These are phyloP conservation scores for Claviceps sp. DNA, from an alignment of 2,329 filamentous ascomycete species.

Conservation along the genomic window DNA sequence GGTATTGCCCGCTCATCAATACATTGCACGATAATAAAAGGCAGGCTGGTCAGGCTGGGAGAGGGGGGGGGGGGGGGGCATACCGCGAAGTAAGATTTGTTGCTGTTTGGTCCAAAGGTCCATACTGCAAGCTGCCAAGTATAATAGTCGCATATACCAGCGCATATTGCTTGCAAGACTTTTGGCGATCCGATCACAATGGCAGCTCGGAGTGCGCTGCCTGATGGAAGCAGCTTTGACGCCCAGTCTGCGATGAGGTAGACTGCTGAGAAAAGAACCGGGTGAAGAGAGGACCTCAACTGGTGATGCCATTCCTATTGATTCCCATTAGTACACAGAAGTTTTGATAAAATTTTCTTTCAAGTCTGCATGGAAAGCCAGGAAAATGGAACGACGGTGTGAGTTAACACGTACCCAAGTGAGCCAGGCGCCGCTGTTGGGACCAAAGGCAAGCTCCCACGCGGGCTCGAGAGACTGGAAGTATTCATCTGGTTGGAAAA, in stretches of 20 bases:
- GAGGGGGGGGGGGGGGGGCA: not conserved
- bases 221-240: conserved; percentile 39
- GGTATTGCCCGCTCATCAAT: not conserved
- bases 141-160: conserved; percentile 70
- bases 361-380: not conserved
- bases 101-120: conserved; percentile 54
- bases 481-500: conserved; percentile 97
- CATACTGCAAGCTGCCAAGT: conserved; percentile 70
- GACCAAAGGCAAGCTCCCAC: conserved; percentile 76
- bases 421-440: conserved; percentile 69
- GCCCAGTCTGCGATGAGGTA: conserved; percentile 52
- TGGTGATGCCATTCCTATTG: conserved; percentile 87
- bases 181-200: conserved; percentile 62
- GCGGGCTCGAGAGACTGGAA: conserved; percentile 93
- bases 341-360: too few relatives aligned
- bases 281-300: conserved; percentile 82
- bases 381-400: not conserved
- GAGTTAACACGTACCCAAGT: conserved; percentile 62
- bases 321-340: not conserved
- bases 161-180: conserved; percentile 61
- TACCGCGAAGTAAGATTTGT: conserved; percentile 58
- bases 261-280: conserved; percentile 65
- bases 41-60: not conserved
- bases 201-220: conserved; percentile 44
- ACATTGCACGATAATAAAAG: not conserved